Base-by-base conservation (phyloP, 495 filamentous ascomycete genomes). In the Xylaria telfairii region DNA sequence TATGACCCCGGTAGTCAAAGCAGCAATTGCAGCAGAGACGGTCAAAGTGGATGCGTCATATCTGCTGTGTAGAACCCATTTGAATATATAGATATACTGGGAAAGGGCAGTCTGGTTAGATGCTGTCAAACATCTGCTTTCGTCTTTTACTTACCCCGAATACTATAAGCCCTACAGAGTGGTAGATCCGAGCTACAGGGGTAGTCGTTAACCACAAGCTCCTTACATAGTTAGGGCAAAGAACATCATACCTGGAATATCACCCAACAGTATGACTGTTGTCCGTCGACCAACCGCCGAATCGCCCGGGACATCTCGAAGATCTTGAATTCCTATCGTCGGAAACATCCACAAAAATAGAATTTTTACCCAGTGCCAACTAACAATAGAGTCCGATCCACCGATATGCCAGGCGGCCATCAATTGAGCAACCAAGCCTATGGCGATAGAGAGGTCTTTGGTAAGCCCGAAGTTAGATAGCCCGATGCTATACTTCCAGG, bases 401-500 rank as follows among this genome's bases (percentile, higher is more conserved):
- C 53, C 53, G 26, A 56, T 56, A 56, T 56, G 53, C 24, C 53
- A 28, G 26, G 53, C 53, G 24, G 53, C 26, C 53, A 56, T 56
- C 17, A 56, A 15, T 56, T 56, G 53, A 19, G 53, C 53, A 13
- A 56, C 19, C 26, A 56, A 1, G 7, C 26, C 53, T 32, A 56
- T 28, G 8, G 13, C 13, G 15, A 28, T 19, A 32, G 28, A 56
- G 15, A 56, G 53, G 19, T 56, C 53, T 17, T 56, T 56, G 28
- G 53, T 56, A 56, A 28, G 53, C 28, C 53, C 53, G 5, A 56
- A 56, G 53, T 28, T 28, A 2, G 53, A 56, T 32, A 56, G 28
- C 53, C 53, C 53, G 28, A 56, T 28, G 6, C 28, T 56, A 19
- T 56, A 56, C 9, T 51, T 51, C 47, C 47, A 51, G 17, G 53